Evolutionary conservation across 306 rosid species (phyloP), one percentile per base, ranked within the genome.

Genomic region (Ormosia semicastrata): DNA sequence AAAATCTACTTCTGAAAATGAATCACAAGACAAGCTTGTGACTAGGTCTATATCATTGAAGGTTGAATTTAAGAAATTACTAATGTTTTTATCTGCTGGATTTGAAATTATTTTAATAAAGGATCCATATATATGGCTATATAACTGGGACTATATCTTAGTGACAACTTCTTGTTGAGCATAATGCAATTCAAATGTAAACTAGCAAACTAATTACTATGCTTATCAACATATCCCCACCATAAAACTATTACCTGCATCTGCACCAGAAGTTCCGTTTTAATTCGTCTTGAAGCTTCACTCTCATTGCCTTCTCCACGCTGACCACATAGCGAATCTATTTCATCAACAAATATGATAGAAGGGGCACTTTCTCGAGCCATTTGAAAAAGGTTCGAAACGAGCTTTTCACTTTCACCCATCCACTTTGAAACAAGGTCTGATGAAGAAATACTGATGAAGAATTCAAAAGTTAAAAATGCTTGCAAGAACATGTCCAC

Each of bases 231-330:
- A 70, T 40, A 75, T 79, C 77, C 76, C 47, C 75, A 60, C 30
- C 84, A 75, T 36, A 65, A 82, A 86, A 71, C 12, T 36, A 71
- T 54, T 91, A 96, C 99, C 99, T 96, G 99, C 99, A 96, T 96
- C 88, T 96, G 99, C 86, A 96, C 98, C 82, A 96, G 88, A 85
- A 96, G 97, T 87, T 96, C 99, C 1, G 99, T 96, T 90, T 92
- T 96, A 62, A 93, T 96, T 73, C 97, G 94, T 83, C 98, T 91
- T 75, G 98, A 96, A 69, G 99, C 99, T 94, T 96, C 99, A 82
- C 98, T 96, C 83, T 96, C 99, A 58, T 96, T 96, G 83, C 99
- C 99, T 90, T 96, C 99, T 66, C 99, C 99, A 77, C 99, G 98
- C 81, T 88, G 90, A 77, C 99, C 99, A 76, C 98, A 92, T 47